phyloP scores from a whole-genome alignment of 192 early-diverging fungal genomes.

The Coemansia interrupta region DNA sequence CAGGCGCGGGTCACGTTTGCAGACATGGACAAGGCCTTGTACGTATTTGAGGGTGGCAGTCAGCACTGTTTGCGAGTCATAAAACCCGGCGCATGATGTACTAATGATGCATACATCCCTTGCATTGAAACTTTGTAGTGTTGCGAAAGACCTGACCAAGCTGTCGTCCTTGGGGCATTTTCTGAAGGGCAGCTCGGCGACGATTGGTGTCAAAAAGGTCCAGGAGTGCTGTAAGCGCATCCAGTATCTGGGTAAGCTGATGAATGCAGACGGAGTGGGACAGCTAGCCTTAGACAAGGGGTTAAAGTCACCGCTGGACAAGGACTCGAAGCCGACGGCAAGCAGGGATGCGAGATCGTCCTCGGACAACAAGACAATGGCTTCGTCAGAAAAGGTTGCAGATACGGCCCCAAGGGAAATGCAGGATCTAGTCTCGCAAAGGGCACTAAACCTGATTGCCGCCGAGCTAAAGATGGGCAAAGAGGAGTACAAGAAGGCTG shows the following conservation, averaged over 20 bases:
- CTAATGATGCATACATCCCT: neutral
- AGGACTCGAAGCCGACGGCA: too few relatives aligned
- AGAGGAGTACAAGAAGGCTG: conserved; percentile 69
- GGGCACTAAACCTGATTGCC: conserved; percentile 59
- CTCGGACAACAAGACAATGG: too few relatives aligned
- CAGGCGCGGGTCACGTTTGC: conserved; percentile 78
- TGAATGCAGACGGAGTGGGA: conserved; percentile 39
- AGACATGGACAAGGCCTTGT: conserved; percentile 66
- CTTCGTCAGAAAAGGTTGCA: too few relatives aligned
- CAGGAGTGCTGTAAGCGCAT: conserved; percentile 81
- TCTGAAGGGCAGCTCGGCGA: conserved; percentile 86
- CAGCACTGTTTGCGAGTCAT: neutral
- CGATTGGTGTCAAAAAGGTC: conserved; percentile 77
- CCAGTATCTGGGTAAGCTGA: conserved; percentile 73
- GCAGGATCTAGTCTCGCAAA: conserved; percentile 46
- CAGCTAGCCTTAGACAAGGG: conserved; percentile 59
- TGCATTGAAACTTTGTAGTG: conserved; percentile 16
- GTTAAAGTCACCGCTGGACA: conserved; percentile 11
- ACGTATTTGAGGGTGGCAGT: conserved; percentile 19
- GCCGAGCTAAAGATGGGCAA: conserved; percentile 58
- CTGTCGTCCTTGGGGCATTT: conserved; percentile 86
- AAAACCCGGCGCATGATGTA: neutral
- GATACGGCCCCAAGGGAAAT: too few relatives aligned
- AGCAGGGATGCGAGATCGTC: too few relatives aligned
- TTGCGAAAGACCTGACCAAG: conserved; percentile 58